Evolutionary conservation across 2,329 filamentous ascomycete species (phyloP).

Genomic region (Aspergillus carbonarius): DNA sequence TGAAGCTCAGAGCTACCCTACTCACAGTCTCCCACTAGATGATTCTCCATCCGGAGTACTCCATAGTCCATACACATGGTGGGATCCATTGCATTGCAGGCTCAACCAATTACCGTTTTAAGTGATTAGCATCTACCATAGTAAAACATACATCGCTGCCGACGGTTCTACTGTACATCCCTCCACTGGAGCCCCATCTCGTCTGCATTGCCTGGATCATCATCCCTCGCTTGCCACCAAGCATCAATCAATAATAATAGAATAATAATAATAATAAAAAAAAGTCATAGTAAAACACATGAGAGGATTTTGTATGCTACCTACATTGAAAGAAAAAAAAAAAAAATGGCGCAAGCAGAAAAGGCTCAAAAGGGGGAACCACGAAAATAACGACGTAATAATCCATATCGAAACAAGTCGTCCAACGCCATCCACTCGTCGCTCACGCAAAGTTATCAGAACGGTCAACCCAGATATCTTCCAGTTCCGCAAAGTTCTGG

Average conservation of each 20-base stretch:
- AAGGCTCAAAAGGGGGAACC: slow-evolving; percentile 3
- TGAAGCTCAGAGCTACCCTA: no score
- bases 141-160: background rate
- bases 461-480: slow-evolving; percentile 94
- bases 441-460: slow-evolving; percentile 85
- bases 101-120: background rate
- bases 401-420: slow-evolving; percentile 13
- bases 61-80: background rate
- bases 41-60: background rate
- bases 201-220: background rate
- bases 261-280: slow-evolving; percentile 1
- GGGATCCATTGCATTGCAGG: background rate
- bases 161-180: background rate
- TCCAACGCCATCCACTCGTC: slow-evolving; percentile 23
- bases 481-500: slow-evolving; percentile 93
- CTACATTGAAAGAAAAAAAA: background rate
- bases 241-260: slow-evolving; percentile 1
- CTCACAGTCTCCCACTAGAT: no score
- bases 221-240: slow-evolving; percentile 6
- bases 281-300: slow-evolving; percentile 1
- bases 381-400: slow-evolving; percentile 5
- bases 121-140: background rate
- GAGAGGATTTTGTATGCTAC: background rate
- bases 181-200: background rate
- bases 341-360: background rate